phyloP scores from a whole-genome alignment of 1,284 basidiomycete species.

The Rhizoctonia solani region DNA sequence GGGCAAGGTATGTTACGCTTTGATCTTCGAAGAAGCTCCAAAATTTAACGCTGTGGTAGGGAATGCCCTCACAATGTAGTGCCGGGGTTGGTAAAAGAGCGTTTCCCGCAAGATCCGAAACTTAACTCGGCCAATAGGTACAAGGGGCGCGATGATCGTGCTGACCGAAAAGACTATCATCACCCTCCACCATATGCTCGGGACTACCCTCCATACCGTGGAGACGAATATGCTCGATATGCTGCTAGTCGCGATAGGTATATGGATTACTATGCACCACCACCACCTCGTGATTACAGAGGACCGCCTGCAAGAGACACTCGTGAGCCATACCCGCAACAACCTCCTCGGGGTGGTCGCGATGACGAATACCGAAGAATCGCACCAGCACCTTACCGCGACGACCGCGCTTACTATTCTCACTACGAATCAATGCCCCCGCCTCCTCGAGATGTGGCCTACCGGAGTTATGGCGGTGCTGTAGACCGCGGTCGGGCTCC shows the following conservation, averaged over 20 bases:
- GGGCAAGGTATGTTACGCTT: conserved; percentile 70
- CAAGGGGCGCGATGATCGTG: conserved; percentile 35
- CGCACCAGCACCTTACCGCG: conserved; percentile 26
- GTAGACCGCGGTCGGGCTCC: conserved; percentile 24
- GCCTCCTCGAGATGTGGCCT: conserved; percentile 14
- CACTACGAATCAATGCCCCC: conserved; percentile 24
- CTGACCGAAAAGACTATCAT: conserved; percentile 44
- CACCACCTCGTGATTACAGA: conserved; percentile 53
- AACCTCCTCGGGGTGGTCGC: conserved; percentile 15
- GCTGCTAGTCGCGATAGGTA: conserved; percentile 44
- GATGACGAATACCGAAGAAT: conserved; percentile 28
- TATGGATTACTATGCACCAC: conserved; percentile 37
- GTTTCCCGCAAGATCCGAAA: not conserved
- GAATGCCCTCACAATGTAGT: conserved; percentile 69
- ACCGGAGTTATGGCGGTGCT: not conserved
- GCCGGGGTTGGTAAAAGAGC: conserved; percentile 44
- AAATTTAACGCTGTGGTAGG: conserved; percentile 48
- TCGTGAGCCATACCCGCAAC: conserved; percentile 22
- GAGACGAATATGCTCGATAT: conserved; percentile 60
- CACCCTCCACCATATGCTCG: conserved; percentile 52
- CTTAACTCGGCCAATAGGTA: conserved; percentile 1
- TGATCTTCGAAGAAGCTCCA: conserved; percentile 12
- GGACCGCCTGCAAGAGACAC: conserved; percentile 43
- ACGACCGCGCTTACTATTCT: conserved; percentile 25
- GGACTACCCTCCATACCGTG: conserved; percentile 54